A percentile compares a stretch with the other conserved stretches of the same genome.
These are phyloP conservation scores for Ophiostoma perfectum DNA, from an alignment of 2,329 filamentous ascomycete genomes.

Conservation along the genomic window DNA sequence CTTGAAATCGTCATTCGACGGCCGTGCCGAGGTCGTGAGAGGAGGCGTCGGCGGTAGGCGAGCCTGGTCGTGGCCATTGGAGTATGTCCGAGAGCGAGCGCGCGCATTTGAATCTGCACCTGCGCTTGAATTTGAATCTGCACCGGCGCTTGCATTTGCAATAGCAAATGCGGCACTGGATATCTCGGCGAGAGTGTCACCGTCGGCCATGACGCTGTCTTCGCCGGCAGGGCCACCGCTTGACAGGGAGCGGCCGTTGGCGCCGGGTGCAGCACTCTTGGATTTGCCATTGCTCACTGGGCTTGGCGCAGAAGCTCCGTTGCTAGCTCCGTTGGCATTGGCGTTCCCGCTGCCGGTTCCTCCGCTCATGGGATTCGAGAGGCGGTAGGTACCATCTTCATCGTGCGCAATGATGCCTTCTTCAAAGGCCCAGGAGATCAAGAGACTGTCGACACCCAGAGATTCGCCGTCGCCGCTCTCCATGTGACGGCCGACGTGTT, in stretches of 20 bases:
- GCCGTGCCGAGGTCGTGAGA: neutral
- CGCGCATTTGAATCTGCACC: neutral
- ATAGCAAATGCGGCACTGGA: slow-evolving; percentile 2
- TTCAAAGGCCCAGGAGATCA: slow-evolving; percentile 58
- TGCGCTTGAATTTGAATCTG: neutral
- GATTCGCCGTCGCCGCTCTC: slow-evolving; percentile 62
- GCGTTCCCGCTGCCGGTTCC: slow-evolving; percentile 19
- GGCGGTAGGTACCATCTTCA: slow-evolving; percentile 51
- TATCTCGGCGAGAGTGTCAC: neutral
- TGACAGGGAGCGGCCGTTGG: neutral
- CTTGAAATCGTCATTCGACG: neutral
- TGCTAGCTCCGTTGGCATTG: neutral
- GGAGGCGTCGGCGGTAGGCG: slow-evolving; percentile 6
- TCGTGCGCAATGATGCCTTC: slow-evolving; percentile 58
- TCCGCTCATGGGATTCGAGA: slow-evolving; percentile 35
- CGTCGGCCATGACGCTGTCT: neutral
- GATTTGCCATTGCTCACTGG: neutral
- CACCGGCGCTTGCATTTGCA: neutral
- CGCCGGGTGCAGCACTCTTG: neutral
- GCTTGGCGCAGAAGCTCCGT: neutral
- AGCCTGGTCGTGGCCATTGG: neutral
- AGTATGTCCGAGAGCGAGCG: neutral
- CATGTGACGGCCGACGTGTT: slow-evolving; percentile 86
- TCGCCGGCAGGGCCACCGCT: neutral
- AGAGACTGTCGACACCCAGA: slow-evolving; percentile 52